Evolutionary conservation across 2,329 filamentous ascomycete genomes (phyloP).

Genomic region (Alternaria sp.): DNA sequence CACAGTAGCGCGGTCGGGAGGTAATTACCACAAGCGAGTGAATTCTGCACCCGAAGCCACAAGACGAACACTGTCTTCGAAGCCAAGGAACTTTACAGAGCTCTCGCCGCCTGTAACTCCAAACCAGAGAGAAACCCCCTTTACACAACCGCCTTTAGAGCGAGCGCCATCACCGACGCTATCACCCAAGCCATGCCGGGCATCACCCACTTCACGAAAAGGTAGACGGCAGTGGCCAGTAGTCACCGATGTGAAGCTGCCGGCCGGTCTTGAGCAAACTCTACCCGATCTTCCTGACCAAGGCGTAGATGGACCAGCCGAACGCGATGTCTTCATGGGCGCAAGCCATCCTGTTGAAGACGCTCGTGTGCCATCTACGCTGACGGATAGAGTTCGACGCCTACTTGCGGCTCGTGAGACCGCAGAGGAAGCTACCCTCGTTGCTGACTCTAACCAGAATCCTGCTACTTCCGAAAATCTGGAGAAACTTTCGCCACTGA

Average conservation of each 20-base stretch:
- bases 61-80: constrained; percentile 19
- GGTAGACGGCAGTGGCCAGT: constrained; percentile 18
- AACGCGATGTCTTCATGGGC: constrained; percentile 26
- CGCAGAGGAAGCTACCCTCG: constrained; percentile 20
- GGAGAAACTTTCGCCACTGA: constrained; percentile 24
- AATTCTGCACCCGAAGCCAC: constrained; percentile 46
- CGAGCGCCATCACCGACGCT: constrained; percentile 29
- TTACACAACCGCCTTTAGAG: constrained; percentile 20
- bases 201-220: constrained; percentile 31
- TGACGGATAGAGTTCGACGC: constrained; percentile 39
- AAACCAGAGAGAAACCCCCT: constrained; percentile 14
- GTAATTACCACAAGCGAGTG: constrained; percentile 42
- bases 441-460: constrained; percentile 14
- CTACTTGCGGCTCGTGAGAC: constrained; percentile 35
- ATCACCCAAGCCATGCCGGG: constrained; percentile 26
- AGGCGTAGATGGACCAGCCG: constrained; percentile 8
- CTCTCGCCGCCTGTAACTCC: constrained; percentile 37
- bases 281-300: constrained; percentile 30
- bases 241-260: constrained; percentile 13
- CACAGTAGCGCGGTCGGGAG: constrained; percentile 29
- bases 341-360: constrained; percentile 28
- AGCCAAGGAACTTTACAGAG: constrained; percentile 32
- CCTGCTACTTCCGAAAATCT: constrained; percentile 26
- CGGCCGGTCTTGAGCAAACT: constrained; percentile 34
- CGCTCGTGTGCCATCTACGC: constrained; percentile 32